These are phyloP conservation scores for Ophiocordyceps sinensis DNA, from an alignment of 2,329 filamentous ascomycete genomes.

Conservation along the genomic window DNA sequence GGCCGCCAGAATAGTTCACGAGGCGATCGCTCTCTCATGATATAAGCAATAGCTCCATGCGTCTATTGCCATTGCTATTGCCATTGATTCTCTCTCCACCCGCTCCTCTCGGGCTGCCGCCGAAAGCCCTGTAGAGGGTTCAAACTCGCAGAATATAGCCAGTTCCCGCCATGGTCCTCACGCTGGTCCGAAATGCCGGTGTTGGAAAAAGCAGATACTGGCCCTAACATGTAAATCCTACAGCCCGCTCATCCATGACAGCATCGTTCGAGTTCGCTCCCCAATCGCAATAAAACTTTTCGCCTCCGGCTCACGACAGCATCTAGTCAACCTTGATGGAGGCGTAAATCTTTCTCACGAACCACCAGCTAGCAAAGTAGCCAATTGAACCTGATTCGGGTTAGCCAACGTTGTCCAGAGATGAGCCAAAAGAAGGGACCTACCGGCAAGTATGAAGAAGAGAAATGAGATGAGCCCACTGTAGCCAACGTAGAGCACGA, in stretches of 20 bases:
- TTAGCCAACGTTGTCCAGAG: not conserved
- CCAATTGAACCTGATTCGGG: slow-evolving; percentile 65
- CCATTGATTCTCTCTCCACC: too few species aligned
- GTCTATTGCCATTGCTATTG: too few species aligned
- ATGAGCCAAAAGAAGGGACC: slow-evolving; percentile 19
- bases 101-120: too few species aligned
- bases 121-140: too few species aligned
- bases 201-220: too few species aligned
- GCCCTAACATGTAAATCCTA: too few species aligned
- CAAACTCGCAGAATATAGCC: too few species aligned
- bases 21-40: too few species aligned
- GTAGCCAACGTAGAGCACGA: slow-evolving; percentile 87
- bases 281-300: not conserved
- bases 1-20: too few species aligned
- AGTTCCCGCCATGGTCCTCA: too few species aligned
- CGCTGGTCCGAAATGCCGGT: too few species aligned
- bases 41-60: too few species aligned
- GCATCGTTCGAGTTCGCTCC: not conserved
- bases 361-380: slow-evolving; percentile 89
- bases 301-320: not conserved
- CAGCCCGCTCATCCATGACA: not conserved
- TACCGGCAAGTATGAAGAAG: slow-evolving; percentile 89
- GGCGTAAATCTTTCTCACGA: slow-evolving; percentile 83
- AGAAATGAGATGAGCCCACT: slow-evolving; percentile 77
- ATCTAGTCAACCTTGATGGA: slow-evolving; percentile 94